A percentile compares a stretch with the other conserved stretches of the same genome.
phyloP scores from a whole-genome alignment of 176 grass and related monocot genomes.

The sorghum (Sorghum bicolor) region Sorghum_bicolor_NCBIv3 NC_012875.2:52888501-52889000 shows the following conservation, averaged over 20 bases:
- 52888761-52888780: background rate
- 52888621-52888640: background rate
- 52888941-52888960: background rate
- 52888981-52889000: background rate
- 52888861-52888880: background rate
- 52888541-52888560: background rate
- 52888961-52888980: background rate
- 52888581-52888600: background rate
- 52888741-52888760: slow-evolving; percentile 7
- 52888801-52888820: background rate
- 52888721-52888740: slow-evolving; percentile 7
- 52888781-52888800: background rate
- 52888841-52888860: background rate
- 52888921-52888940: background rate
- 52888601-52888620: background rate
- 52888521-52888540: background rate
- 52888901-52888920: background rate
- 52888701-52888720: background rate
- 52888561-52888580: background rate
- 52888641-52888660: slow-evolving; percentile 22
- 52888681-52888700: slow-evolving; percentile 11
- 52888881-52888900: background rate
- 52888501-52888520: background rate
- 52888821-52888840: background rate
- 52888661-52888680: background rate